Evolutionary conservation across 2,329 filamentous ascomycete genomes (phyloP).

Genomic region (Apiospora kogelbergensis): DNA sequence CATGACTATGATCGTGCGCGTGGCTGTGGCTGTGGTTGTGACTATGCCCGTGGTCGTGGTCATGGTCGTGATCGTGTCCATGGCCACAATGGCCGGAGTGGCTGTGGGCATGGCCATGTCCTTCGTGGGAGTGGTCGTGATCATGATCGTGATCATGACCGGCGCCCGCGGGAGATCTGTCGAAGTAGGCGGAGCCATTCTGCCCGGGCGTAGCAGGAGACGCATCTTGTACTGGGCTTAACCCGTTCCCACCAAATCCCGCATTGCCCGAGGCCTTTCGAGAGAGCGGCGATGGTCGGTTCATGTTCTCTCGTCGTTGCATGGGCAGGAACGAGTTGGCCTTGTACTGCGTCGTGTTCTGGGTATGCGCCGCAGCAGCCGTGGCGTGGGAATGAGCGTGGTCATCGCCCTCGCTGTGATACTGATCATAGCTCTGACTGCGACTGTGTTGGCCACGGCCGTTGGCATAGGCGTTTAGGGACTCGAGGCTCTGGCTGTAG

Average conservation of each 20-base stretch:
- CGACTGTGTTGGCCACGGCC: constrained; percentile 33
- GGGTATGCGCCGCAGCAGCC: constrained; percentile 14
- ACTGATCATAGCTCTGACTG: constrained; percentile 34
- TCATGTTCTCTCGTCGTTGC: constrained; percentile 34
- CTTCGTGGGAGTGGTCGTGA: constrained; percentile 23
- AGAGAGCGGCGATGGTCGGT: constrained; percentile 32
- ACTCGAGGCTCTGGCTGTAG: constrained; percentile 27
- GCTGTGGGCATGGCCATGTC: constrained; percentile 20
- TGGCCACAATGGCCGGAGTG: constrained; percentile 27
- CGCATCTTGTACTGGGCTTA: constrained; percentile 21
- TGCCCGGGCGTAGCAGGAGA: constrained; percentile 13
- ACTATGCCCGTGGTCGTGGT: constrained; percentile 16
- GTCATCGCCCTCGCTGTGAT: constrained; percentile 24
- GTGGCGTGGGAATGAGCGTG: constrained; percentile 16
- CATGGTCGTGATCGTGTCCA: constrained; percentile 25
- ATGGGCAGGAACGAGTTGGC: constrained; percentile 34
- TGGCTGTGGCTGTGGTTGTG: constrained; percentile 21
- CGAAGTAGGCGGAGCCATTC: constrained; percentile 17
- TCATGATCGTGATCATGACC: constrained; percentile 26
- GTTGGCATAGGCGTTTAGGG: constrained; percentile 23
- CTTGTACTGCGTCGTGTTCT: constrained; percentile 30
- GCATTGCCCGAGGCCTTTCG: constrained; percentile 25
- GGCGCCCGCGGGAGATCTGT: constrained; percentile 16
- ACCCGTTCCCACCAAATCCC: not conserved
- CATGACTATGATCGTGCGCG: constrained; percentile 22